These are phyloP conservation scores for Scalesia atractyloides DNA, from an alignment of 129 eudicot genomes.

Conservation along the genomic window DNA sequence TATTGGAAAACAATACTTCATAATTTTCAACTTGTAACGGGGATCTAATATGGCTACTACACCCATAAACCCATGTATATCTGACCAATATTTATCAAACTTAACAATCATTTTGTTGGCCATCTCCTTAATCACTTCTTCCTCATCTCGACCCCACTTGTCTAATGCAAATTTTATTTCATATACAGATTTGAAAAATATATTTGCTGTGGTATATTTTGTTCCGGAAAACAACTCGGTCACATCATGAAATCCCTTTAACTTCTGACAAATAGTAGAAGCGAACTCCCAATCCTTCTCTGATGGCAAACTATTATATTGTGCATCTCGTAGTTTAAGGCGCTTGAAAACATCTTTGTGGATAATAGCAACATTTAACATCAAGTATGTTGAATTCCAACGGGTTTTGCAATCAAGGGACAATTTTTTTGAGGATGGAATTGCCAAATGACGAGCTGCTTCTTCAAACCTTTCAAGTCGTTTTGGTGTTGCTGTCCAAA, in stretches of 20 bases:
- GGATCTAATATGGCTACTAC: constrained; percentile 9
- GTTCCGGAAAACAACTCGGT: background rate
- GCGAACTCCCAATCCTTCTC: background rate
- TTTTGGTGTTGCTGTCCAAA: too few species aligned
- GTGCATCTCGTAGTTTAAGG: too few species aligned
- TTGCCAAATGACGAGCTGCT: too few species aligned
- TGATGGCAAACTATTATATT: too few species aligned
- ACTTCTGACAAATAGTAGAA: background rate
- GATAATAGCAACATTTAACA: too few species aligned
- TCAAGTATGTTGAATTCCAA: too few species aligned
- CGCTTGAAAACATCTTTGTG: too few species aligned
- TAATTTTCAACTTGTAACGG: background rate
- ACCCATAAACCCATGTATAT: constrained; percentile 13
- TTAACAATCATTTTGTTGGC: background rate
- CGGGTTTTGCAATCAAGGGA: too few species aligned
- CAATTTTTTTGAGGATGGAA: too few species aligned
- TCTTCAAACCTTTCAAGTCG: too few species aligned
- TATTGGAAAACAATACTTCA: background rate
- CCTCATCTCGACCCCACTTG: background rate
- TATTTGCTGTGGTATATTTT: background rate
- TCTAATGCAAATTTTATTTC: constrained; percentile 1
- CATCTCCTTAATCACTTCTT: background rate
- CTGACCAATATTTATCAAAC: constrained; percentile 3
- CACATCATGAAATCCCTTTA: constrained; percentile 10
- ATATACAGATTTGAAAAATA: background rate